phyloP scores from a whole-genome alignment of 2,329 filamentous ascomycete genomes.

The Chaetomiaceae sp. region DNA sequence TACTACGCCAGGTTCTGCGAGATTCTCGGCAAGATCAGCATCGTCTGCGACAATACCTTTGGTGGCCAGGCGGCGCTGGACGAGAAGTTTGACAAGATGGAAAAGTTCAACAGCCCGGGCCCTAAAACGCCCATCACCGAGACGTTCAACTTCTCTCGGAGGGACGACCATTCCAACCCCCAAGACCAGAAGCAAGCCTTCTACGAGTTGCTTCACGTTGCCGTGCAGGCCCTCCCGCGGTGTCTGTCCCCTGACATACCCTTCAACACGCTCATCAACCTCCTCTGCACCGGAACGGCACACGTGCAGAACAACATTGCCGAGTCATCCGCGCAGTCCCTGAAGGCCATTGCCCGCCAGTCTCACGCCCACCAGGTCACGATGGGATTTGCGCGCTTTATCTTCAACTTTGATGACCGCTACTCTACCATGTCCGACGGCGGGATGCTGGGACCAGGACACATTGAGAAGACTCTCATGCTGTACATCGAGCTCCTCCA shows the following conservation, averaged over 20 bases:
- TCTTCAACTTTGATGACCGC: constrained; percentile 96
- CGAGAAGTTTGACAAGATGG: constrained; percentile 98
- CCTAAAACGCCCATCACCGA: constrained; percentile 95
- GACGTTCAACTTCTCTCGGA: constrained; percentile 83
- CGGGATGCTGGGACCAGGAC: constrained; percentile 86
- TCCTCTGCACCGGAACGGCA: constrained; percentile 92
- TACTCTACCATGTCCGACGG: constrained; percentile 98
- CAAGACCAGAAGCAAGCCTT: constrained; percentile 88
- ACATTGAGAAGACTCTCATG: constrained; percentile 90
- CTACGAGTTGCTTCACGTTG: constrained; percentile 91
- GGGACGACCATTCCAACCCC: constrained; percentile 69
- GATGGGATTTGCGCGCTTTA: constrained; percentile 93
- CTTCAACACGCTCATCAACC: constrained; percentile 88
- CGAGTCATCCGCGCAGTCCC: constrained; percentile 80
- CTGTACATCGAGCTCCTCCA: constrained; percentile 90
- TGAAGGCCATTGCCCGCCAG: constrained; percentile 93
- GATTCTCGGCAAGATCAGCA: constrained; percentile 90
- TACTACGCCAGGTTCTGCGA: constrained; percentile 91
- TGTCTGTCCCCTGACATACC: constrained; percentile 88
- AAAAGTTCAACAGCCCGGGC: constrained; percentile 82
- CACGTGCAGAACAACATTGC: constrained; percentile 93
- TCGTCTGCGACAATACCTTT: constrained; percentile 95
- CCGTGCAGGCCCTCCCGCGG: constrained; percentile 90
- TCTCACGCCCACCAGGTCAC: constrained; percentile 92
- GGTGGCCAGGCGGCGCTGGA: constrained; percentile 92